phyloP scores from a whole-genome alignment of 257 asterid species.

The Fraxinus quadrangulata region DNA sequence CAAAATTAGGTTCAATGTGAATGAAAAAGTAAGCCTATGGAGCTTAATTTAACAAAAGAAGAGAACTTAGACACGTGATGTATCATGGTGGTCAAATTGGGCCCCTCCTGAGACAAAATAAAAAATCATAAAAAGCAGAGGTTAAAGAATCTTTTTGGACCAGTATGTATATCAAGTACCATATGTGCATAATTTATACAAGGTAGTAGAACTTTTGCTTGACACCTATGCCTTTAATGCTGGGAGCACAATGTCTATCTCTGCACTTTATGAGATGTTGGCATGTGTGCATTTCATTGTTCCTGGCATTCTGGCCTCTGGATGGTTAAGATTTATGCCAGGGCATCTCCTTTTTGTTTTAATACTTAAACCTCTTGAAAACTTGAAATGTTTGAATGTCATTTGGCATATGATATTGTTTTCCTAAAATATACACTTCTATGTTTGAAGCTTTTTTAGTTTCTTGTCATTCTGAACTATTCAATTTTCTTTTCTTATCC shows the following conservation, averaged over 20 bases:
- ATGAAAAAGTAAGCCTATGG: background rate
- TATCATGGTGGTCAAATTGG: background rate
- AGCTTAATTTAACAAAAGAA: background rate
- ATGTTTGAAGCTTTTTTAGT: background rate
- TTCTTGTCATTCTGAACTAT: background rate
- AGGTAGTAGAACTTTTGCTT: background rate
- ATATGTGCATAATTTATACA: background rate
- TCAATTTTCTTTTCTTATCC: background rate
- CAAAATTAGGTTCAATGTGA: background rate
- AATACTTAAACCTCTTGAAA: background rate
- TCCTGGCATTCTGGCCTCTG: background rate
- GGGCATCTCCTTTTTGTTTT: background rate
- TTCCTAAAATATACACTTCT: background rate
- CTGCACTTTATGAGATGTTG: background rate
- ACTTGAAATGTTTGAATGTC: background rate
- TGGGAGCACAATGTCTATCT: background rate
- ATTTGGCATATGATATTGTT: background rate
- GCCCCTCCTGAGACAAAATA: background rate
- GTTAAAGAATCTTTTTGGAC: background rate
- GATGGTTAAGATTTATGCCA: background rate
- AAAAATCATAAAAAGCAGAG: background rate
- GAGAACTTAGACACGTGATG: background rate
- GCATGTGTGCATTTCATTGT: background rate
- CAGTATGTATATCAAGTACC: background rate
- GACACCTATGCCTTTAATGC: background rate